These are phyloP conservation scores for Teratosphaeria epicoccoides DNA, from an alignment of 2,329 filamentous ascomycete species.

Conservation along the genomic window DNA sequence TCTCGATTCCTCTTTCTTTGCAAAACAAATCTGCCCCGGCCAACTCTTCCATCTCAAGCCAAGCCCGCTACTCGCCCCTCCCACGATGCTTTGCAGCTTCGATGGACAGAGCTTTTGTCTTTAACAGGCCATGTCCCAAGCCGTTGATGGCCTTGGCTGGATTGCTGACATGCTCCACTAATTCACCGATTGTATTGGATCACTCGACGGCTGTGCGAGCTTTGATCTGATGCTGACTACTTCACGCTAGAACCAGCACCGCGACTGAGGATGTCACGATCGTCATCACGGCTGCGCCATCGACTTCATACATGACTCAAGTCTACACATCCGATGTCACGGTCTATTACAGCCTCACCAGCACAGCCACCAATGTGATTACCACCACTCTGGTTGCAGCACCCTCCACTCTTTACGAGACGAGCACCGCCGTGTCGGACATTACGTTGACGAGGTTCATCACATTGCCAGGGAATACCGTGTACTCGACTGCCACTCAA, in stretches of 20 bases:
- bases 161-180: too few species aligned
- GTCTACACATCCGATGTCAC: not conserved
- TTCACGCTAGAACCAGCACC: not conserved
- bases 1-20: too few species aligned
- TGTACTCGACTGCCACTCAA: not conserved
- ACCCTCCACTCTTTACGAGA: not conserved
- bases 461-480: not conserved
- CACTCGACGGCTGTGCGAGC: too few species aligned
- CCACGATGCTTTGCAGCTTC: too few species aligned
- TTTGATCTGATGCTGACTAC: not conserved
- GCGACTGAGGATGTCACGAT: not conserved
- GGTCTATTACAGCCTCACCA: not conserved
- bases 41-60: too few species aligned
- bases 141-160: too few species aligned
- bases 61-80: too few species aligned
- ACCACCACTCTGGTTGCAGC: not conserved
- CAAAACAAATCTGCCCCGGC: too few species aligned
- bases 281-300: not conserved
- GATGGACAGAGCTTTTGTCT: too few species aligned
- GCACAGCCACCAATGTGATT: not conserved
- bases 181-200: too few species aligned
- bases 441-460: not conserved
- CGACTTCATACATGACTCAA: not conserved
- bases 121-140: too few species aligned
- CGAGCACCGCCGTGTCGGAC: not conserved